Base-by-base conservation (phyloP, 2,329 filamentous ascomycete species). In the Colletotrichum shisoi region DNA sequence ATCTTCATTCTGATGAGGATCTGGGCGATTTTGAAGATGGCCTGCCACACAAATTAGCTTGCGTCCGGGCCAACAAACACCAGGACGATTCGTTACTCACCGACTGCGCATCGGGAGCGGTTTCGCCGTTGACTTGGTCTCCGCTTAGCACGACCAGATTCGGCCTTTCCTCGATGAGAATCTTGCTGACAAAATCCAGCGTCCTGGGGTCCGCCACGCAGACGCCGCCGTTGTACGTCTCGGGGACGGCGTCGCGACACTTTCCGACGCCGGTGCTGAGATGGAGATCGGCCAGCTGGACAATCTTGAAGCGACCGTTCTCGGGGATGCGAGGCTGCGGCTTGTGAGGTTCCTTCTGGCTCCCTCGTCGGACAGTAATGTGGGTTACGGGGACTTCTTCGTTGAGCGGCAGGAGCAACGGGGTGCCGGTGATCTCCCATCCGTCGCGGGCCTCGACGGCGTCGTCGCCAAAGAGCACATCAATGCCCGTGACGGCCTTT, bases 211-310 rank as follows among this genome's bases (percentile, higher is more conserved):
- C 95, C 1, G 95, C 95, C 74, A 97, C 92, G 77, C 95, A 99
- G 72, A 88, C 87, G 12, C 90, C 91, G 5, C 89, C 89, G 59
- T 92, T 87, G 71, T 87, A 86, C 54, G 84, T 85, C 69, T 88
- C 85, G 0, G 94, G 94, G 71, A 94, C 84, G n/a, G 93, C 87
- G 72, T 99, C 93, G 71, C 95, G 88, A 75, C 95, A 99, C 51
- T 80, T 79, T 11, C 95, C 95, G 5, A 94, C 84, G 11, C 94
- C 95, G 2, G 95, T 99, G 74, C 93, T 94, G 63, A 99, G 81
- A 78, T 99, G 95, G 69, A 98, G 81, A 80, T 99, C 95, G n/a
- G 93, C 91, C 62, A 96, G 83, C 79, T 99, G 95, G 85, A 99
- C 88, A 71, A 99, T 97, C 82, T 98, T 98, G 82, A 98, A 98